A percentile compares a stretch with the other conserved stretches of the same genome.
Conservation (phyloP, 805 yeast species). For the Cyberlindnera nakhonratchasimensis region DNA sequence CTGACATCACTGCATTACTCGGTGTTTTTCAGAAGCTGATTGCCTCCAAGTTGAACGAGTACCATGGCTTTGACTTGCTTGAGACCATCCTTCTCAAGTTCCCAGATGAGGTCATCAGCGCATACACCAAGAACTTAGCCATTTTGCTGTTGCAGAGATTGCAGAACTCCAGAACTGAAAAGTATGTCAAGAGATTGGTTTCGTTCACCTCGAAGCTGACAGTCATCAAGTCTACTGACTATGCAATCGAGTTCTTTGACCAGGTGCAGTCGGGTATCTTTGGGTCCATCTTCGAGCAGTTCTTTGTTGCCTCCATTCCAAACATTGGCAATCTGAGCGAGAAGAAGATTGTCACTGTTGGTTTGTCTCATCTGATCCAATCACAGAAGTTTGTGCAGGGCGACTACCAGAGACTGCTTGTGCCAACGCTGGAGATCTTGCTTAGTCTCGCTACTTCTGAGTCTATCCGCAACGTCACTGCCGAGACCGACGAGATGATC, state of each 20-base stretch:
- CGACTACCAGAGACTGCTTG: constrained; percentile 39
- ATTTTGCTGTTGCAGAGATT: constrained; percentile 74
- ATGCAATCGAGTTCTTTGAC: constrained; percentile 63
- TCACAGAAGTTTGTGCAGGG: constrained; percentile 35
- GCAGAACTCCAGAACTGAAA: constrained; percentile 78
- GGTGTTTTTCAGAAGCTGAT: constrained; percentile 96
- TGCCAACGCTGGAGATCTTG: constrained; percentile 42
- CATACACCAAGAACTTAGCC: constrained; percentile 68
- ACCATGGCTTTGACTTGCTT: constrained; percentile 79
- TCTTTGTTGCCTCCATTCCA: constrained; percentile 39
- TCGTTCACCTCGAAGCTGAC: constrained; percentile 57
- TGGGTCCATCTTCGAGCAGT: constrained; percentile 44
- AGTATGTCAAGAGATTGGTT: constrained; percentile 67
- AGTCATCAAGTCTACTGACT: constrained; percentile 43
- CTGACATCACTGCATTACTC: constrained; percentile 68
- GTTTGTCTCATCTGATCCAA: constrained; percentile 43
- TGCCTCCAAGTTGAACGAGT: constrained; percentile 78
- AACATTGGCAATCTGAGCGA: constrained; percentile 49
- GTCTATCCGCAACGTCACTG: constrained; percentile 33
- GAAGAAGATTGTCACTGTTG: constrained; percentile 51
- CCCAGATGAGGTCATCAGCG: constrained; percentile 46
- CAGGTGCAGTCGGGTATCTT: constrained; percentile 62
- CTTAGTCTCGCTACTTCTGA: constrained; percentile 37
- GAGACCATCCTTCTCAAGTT: constrained; percentile 62
- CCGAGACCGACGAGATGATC: constrained; percentile 37